Base-by-base conservation (phyloP, 148 eudicot species). In the Cornus kousa region DNA sequence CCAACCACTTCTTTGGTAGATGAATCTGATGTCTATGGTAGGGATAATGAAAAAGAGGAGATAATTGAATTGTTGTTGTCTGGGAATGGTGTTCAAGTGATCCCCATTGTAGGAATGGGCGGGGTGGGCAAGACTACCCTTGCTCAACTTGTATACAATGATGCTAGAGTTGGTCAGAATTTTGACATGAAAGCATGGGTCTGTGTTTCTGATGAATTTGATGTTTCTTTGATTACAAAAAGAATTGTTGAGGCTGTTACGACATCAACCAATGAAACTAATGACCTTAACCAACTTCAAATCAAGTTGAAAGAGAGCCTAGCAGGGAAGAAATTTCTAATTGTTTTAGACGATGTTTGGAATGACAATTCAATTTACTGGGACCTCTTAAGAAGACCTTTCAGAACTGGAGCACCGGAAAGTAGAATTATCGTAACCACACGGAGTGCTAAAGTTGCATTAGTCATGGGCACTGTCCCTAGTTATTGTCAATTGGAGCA, bases 51-150 rank as follows among this genome's bases (percentile, higher is more conserved):
- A 32, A 78, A 16, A 53, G 64, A 77, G 3, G 10, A 55, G 46
- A 72, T 81, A 5, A 32, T 81, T 43, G 43, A 73, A 48, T 35
- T 78, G 7, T 62, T 84, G 32, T 23, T 73, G 5, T 24, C 64
- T 7, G 12, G 12, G 11, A 48, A 35, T 35, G 64, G 57, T 7
- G 28, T 84, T 57, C 75, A 62, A 10, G 67, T 74, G 12, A 6
- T 84, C 74, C 76, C 84, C 11, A 77, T 84, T 50, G 79, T 70
- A 43, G 86, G 83, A 10, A 73, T 84, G 83, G 73, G 79, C 8
- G 84, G 80, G 14, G 68, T 72, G 23, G 84, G 84, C 37, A 81
- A 81, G 62, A 81, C 84, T 6, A 57, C 80, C 23, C 74, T 81
- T 39, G 81, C 84, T 53, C 84, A 78, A 53, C 4, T 73, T 19